Base-by-base conservation (phyloP, 2,329 filamentous ascomycete species). In the Ascochyta koolunga region DNA sequence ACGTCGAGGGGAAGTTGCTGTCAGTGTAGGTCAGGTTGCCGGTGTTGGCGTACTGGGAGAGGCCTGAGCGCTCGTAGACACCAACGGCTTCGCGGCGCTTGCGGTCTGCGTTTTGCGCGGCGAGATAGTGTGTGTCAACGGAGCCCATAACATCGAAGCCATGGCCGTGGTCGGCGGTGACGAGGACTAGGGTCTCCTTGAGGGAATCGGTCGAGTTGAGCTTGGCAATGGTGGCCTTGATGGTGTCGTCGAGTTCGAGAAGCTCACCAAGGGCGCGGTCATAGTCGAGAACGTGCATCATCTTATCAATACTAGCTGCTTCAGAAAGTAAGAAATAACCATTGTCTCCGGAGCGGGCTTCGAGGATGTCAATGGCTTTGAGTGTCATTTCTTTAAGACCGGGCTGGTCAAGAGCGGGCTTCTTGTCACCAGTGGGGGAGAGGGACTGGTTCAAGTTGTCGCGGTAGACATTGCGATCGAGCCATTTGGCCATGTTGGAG, bases 301-400 rank as follows among this genome's bases (percentile, higher is more conserved):
- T 88, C 82, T 96, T 96, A 78, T 95, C 91, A 64, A 96, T 89
- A 2, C 86, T 90, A 15, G 91, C 91, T 22, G 88, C 91, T 75
- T 96, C 91, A 11, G 87, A 86, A 90, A 96, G 95, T 68, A 96
- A 82, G 81, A 95, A 91, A 83, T 89, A 96, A 5, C 91, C 91
- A 55, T 89, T 83, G 53, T 88, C 82, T 29, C 83, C 82, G 24
- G 86, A 85, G 54, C 79, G 78, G 33, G 80, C 80, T 72, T 88
- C 78, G n/a, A 95, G 83, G 47, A 93, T 86, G 54, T 93, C 89
- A 43, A 95, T 83, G 21, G 90, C 90, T 79, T 96, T 96, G 64
- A 93, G 80, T 0, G 91, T 93, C 91, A 96, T 96, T 38, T 95
- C 89, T 77, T 91, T 93, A 44, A 95, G 85, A 4, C 91, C 91